Evolutionary conservation across 805 yeast genomes (phyloP).

Genomic region (Wickerhamomyces bovis): DNA sequence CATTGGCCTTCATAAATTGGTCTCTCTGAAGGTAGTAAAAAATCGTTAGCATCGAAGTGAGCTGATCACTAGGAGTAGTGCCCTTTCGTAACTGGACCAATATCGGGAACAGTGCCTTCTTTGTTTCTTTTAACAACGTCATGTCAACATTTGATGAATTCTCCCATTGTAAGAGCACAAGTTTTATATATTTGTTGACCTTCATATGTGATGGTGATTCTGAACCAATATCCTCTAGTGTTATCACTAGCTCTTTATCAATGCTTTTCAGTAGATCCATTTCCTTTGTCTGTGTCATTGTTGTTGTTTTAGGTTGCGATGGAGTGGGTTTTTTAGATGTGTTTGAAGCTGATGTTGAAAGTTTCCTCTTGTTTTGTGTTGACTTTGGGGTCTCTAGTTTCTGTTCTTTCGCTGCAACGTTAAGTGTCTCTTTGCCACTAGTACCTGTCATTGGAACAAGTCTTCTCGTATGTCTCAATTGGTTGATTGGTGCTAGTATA

Average conservation of each 20-base stretch:
- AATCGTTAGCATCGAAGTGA: conserved; percentile 54
- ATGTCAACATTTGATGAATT: conserved; percentile 17
- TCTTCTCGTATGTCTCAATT: too few species aligned
- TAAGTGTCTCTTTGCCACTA: too few species aligned
- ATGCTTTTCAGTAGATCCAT: background rate
- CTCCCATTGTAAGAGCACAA: conserved; percentile 33
- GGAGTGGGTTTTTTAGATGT: background rate
- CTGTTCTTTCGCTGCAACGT: background rate
- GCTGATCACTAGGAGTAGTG: conserved; percentile 32
- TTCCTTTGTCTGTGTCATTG: background rate
- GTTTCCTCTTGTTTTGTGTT: background rate
- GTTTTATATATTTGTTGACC: conserved; percentile 25
- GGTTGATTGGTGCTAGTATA: too few species aligned
- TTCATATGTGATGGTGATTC: conserved; percentile 14
- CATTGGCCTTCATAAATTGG: conserved; percentile 49
- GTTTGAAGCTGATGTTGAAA: background rate
- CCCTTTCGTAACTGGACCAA: conserved; percentile 47
- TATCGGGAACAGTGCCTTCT: conserved; percentile 42
- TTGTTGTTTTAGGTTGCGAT: background rate
- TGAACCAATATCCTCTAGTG: conserved; percentile 14
- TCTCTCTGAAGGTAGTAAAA: conserved; percentile 51
- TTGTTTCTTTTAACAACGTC: conserved; percentile 38
- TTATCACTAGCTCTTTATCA: conserved; percentile 12
- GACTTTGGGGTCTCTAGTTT: background rate
- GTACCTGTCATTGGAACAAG: too few species aligned